Conservation (phyloP, 148 eudicot genomes). For the Cornus controversa region DNA sequence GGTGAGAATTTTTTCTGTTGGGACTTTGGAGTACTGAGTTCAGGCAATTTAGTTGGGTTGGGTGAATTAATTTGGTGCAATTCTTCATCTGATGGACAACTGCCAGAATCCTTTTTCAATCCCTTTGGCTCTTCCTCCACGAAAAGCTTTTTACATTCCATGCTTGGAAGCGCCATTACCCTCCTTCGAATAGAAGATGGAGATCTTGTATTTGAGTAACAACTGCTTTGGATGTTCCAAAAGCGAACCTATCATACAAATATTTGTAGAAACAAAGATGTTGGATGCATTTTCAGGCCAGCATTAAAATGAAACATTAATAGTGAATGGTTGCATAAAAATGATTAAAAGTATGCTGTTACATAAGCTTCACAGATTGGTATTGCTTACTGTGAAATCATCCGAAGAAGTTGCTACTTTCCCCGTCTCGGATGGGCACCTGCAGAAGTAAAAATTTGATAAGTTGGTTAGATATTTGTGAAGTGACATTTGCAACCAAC, state of each 20-base stretch:
- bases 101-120: conserved; percentile 20
- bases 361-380: not conserved
- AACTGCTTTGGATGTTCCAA: conserved; percentile 66
- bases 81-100: conserved; percentile 17
- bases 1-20: conserved; percentile 28
- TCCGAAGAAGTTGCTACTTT: conserved; percentile 89
- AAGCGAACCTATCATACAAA: conserved; percentile 57
- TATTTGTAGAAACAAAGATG: not conserved
- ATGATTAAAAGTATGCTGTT: not conserved
- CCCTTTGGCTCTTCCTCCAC: conserved; percentile 24
- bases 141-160: conserved; percentile 40
- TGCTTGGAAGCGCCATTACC: conserved; percentile 42
- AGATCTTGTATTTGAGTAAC: conserved; percentile 55
- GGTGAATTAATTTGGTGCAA: conserved; percentile 20
- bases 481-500: not conserved
- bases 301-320: not conserved
- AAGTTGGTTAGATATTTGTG: conserved; percentile 9
- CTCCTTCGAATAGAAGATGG: conserved; percentile 59
- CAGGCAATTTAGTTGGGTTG: conserved; percentile 33
- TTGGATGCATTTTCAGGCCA: no score
- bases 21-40: conserved; percentile 54
- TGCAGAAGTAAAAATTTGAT: conserved; percentile 22
- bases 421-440: conserved; percentile 73
- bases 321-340: not conserved
- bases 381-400: conserved; percentile 71